Evolutionary conservation across 2,329 filamentous ascomycete species (phyloP), one percentile per base, ranked within the genome.

Genomic region (Cercospora sp.): DNA sequence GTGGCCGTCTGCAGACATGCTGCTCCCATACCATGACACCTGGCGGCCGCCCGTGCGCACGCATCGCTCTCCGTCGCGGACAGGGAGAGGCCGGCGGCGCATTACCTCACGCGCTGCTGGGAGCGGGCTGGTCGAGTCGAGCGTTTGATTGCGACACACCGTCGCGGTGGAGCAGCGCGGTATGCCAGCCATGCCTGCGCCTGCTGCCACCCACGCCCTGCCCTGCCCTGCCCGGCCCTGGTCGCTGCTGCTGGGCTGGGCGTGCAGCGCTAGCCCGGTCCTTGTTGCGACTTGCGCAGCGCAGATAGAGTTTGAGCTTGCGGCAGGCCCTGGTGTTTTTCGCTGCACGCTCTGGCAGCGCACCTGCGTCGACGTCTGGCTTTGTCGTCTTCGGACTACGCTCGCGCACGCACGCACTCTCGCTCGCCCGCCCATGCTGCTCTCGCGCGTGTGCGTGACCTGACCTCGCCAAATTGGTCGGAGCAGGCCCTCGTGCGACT

Each of bases 131-230:
- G 53, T 21, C 21, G 49, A 6, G 49, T 21, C 49, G 51, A 26
- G 51, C 13, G 65, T 72, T 72, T 72, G 71, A 72, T 70, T 71
- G 67, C 71, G 69, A 68, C 66, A 71, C 66, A 61, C 63, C 63
- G 67, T 62, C 37, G 61, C 66, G 69, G 70, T 69, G 70, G 66
- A 63, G 58, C 62, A 43, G 37, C 5, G 2, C 2, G n/a, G 37
- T n/a, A 8, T n/a, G 16, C 37, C 37, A 43, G 37, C 37, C 37
- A 43, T 43, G 37, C 37, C 32, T 51, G 63, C 49, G 18, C 21
- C 18, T 53, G 49, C 49, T 43, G 26, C 49, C 49, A 53, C 49
- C 49, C 49, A 53, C 49, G 53, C 51, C n/a, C 49, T n/a, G 49
- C 49, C 12, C 51, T 28, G 51, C 5, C n/a, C 51, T 55, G 51